Conservation (phyloP, 257 asterid species). For the Fraxinus quadrangulata region DNA sequence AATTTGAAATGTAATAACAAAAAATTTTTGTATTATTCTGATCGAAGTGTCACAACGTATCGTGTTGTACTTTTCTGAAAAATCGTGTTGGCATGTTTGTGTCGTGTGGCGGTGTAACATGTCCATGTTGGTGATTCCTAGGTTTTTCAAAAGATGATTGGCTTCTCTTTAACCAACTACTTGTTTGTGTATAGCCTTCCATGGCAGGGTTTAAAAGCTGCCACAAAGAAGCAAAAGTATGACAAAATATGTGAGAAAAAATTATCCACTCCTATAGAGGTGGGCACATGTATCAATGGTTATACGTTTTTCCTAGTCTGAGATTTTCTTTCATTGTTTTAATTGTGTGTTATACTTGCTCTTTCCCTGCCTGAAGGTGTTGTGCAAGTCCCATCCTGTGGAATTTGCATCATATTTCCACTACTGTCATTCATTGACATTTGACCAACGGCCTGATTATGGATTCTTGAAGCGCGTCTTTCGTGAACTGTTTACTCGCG, state of each 20-base stretch:
- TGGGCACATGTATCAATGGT: slow-evolving; percentile 22
- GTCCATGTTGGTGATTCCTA: background rate
- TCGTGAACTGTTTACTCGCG: slow-evolving; percentile 80
- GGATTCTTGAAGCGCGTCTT: slow-evolving; percentile 90
- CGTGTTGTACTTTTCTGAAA: background rate
- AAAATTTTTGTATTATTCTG: background rate
- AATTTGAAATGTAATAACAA: background rate
- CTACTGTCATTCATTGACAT: slow-evolving; percentile 91
- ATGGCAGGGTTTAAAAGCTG: slow-evolving; percentile 99
- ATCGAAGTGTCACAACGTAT: background rate
- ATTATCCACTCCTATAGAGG: slow-evolving; percentile 95
- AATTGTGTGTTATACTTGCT: background rate
- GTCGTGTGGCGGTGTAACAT: background rate
- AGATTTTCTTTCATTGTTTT: background rate
- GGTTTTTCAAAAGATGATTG: background rate
- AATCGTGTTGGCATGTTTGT: background rate
- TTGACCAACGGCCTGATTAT: slow-evolving; percentile 95
- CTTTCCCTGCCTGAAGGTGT: slow-evolving; percentile 53
- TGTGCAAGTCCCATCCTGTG: slow-evolving; percentile 96
- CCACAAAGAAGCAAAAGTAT: slow-evolving; percentile 95
- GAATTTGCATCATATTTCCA: slow-evolving; percentile 95
- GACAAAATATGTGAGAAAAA: slow-evolving; percentile 96
- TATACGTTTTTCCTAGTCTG: slow-evolving; percentile 14
- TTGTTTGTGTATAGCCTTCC: slow-evolving; percentile 71
- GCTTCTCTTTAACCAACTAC: slow-evolving; percentile 33